Evolutionary conservation across 1,284 basidiomycete species (phyloP).

Genomic region (Cryptococcus sp.): DNA sequence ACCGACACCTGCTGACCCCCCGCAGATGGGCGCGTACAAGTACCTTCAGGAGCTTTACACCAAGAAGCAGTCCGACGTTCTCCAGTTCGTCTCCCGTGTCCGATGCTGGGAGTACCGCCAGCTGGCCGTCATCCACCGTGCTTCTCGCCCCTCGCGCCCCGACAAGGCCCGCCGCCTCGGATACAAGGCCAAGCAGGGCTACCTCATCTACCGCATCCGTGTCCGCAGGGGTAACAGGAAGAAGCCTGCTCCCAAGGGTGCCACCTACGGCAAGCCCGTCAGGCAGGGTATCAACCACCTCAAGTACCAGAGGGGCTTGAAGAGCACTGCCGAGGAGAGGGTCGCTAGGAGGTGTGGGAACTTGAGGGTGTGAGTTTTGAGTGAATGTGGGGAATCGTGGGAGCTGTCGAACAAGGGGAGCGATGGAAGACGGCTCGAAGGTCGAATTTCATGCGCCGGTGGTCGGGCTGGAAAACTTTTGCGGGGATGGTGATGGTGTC

Average conservation of each 20-base stretch:
- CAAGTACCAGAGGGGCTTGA: constrained; percentile 93
- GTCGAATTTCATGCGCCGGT: neutral
- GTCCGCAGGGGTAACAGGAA: constrained; percentile 99
- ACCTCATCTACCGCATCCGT: constrained; percentile 95
- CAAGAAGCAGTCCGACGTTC: constrained; percentile 65
- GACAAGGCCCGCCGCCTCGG: constrained; percentile 98
- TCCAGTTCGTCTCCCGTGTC: constrained; percentile 97
- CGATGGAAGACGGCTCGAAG: neutral
- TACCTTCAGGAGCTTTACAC: constrained; percentile 85
- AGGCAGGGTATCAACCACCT: constrained; percentile 99
- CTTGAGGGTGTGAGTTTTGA: constrained; percentile 65
- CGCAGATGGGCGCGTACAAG: constrained; percentile 69
- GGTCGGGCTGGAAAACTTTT: neutral
- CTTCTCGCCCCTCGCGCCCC: constrained; percentile 94
- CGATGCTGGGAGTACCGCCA: constrained; percentile 99
- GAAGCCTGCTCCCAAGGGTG: constrained; percentile 97
- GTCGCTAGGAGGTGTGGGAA: constrained; percentile 95
- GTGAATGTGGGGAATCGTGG: neutral
- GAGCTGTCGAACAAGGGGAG: too few species aligned
- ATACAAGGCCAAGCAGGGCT: constrained; percentile 99
- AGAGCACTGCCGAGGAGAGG: constrained; percentile 95
- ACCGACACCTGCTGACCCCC: neutral
- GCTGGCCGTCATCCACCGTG: constrained; percentile 96
- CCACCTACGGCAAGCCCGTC: constrained; percentile 98
- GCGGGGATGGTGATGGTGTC: too few species aligned